phyloP scores from a whole-genome alignment of 805 yeast species.

The Myxozyma kluyveri region DNA sequence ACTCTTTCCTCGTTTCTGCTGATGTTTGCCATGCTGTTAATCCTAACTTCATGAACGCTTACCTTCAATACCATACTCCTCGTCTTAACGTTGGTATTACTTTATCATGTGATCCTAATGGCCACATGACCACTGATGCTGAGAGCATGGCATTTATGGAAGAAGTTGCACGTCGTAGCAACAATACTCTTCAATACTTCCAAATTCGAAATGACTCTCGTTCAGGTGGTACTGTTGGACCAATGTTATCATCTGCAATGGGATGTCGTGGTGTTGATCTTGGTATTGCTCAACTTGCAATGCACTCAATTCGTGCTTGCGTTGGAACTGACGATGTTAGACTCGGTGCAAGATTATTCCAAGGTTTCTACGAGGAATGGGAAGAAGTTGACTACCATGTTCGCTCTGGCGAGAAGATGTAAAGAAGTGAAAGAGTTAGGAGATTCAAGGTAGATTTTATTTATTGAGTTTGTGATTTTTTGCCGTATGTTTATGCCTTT shows the following conservation, averaged over 20 bases:
- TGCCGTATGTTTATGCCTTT: not conserved
- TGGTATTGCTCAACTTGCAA: constrained; percentile 79
- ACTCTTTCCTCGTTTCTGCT: constrained; percentile 75
- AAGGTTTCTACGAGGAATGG: constrained; percentile 66
- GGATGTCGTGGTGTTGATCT: constrained; percentile 56
- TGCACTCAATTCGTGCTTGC: constrained; percentile 84
- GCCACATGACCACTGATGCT: constrained; percentile 79
- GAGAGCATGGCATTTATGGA: constrained; percentile 68
- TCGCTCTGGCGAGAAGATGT: constrained; percentile 30
- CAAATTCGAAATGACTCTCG: constrained; percentile 82
- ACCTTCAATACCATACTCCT: constrained; percentile 76
- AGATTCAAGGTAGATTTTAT: not conserved
- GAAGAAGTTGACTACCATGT: constrained; percentile 43
- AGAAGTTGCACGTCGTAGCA: constrained; percentile 63
- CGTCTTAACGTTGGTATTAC: constrained; percentile 74
- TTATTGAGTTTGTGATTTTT: not conserved
- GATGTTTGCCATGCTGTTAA: constrained; percentile 81
- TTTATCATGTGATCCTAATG: constrained; percentile 71
- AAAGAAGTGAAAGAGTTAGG: too few relatives aligned
- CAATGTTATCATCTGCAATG: constrained; percentile 42
- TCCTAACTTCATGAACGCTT: constrained; percentile 59
- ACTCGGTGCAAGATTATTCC: constrained; percentile 65
- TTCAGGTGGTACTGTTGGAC: constrained; percentile 90
- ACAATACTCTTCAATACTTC: constrained; percentile 68
- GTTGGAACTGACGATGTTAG: constrained; percentile 74